Evolutionary conservation across 2,329 filamentous ascomycete genomes (phyloP).

Genomic region (Aspergillus sp.): DNA sequence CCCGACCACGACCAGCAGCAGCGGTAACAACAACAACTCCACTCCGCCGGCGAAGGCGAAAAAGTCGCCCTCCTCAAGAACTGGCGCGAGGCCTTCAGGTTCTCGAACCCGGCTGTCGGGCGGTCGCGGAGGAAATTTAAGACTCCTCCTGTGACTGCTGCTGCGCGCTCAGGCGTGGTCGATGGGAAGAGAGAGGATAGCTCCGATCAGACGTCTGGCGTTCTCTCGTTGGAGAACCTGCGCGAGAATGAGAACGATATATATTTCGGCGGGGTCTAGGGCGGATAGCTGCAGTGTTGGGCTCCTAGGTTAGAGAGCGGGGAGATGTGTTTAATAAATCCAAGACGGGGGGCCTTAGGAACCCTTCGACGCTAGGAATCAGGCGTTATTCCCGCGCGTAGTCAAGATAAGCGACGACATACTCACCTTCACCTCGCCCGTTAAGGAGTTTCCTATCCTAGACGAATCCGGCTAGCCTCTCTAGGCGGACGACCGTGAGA

Average conservation of each 20-base stretch:
- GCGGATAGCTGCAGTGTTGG: constrained; percentile 72
- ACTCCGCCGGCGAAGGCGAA: constrained; percentile 32
- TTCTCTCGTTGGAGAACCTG: constrained; percentile 7
- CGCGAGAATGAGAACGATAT: constrained; percentile 38
- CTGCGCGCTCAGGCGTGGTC: background rate
- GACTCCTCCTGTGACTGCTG: background rate
- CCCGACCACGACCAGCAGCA: constrained; percentile 13
- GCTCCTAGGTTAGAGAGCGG: constrained; percentile 45
- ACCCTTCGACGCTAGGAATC: constrained; percentile 45
- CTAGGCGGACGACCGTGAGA: constrained; percentile 58
- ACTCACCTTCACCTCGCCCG: constrained; percentile 48
- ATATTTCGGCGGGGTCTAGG: constrained; percentile 75
- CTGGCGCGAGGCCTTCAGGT: constrained; percentile 37
- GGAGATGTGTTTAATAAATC: constrained; percentile 42
- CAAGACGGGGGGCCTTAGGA: constrained; percentile 51
- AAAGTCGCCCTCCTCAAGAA: constrained; percentile 38
- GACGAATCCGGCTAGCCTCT: constrained; percentile 54
- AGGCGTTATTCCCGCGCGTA: constrained; percentile 58
- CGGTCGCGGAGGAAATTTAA: constrained; percentile 13
- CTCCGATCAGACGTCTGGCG: constrained; percentile 13
- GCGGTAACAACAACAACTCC: constrained; percentile 19
- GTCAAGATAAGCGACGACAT: constrained; percentile 57
- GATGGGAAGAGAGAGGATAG: constrained; percentile 6
- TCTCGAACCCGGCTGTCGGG: constrained; percentile 22
- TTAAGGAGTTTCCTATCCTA: constrained; percentile 55